Base-by-base conservation (phyloP, 805 yeast species). In the Yarrowia sp. region DNA sequence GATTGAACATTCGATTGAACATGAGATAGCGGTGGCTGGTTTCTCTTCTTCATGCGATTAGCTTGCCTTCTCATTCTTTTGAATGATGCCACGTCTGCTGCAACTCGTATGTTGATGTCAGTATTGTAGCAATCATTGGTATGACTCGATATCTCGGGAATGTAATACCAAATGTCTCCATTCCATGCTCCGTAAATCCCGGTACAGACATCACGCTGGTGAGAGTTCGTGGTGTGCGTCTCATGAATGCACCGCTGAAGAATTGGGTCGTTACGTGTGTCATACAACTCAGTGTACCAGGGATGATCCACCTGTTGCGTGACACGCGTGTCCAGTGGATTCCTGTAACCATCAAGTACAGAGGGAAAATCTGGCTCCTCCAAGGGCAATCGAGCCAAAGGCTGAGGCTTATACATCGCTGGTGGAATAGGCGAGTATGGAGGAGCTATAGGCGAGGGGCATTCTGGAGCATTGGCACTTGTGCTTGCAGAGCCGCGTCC, bases 151-250 rank as follows among this genome's bases (percentile, higher is more conserved):
- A 36, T 38, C 36, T 61, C 55, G 5, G 55, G 46, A 9, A 47
- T 36, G 24, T 61, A 61, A 9, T 46, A 47, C 66, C 66, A 61
- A n/a, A 61, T 14, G 14, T 46, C 44, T 3, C 66, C 66, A 15
- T 61, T 47, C 66, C 66, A 61, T 36, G 10, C 36, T 6, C 55
- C 38, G 55, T 61, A 61, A n/a, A 61, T n/a, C 2, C 66, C 66
- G 12, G 55, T 12, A 38, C 36, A 20, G 2, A 61, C 38, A 8
- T 61, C 66, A 15, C 55, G 66, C 30, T 47, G 55, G 12, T 46
- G 55, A 9, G 40, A 20, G 6, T 36, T 46, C 17, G 43, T 9
- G 24, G 38, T n/a, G 10, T 20, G 46, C 7, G 55, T 61, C 17
- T 61, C 66, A 9, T 19, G 34, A 30, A 46, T 61, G 36, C 55